Percentiles rank a stretch among this genome's conserved stretches.
These are phyloP conservation scores for Asterophora lycoperdoides DNA, from an alignment of 768 basidiomycete genomes.

Conservation along the genomic window DNA sequence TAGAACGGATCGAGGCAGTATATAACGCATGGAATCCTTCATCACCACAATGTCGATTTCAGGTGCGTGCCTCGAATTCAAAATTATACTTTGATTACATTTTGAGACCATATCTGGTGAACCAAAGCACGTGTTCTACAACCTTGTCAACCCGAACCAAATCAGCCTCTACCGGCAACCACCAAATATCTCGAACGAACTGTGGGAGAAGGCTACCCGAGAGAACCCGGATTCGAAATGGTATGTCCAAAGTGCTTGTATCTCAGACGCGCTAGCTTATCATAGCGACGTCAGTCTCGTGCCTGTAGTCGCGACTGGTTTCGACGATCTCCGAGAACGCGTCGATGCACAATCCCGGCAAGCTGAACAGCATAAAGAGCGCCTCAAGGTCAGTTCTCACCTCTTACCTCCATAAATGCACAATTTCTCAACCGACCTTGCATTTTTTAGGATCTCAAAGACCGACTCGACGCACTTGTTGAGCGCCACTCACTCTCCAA, in stretches of 20 bases:
- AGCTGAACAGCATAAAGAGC: conserved; percentile 62
- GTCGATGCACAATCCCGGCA: conserved; percentile 72
- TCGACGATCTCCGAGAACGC: conserved; percentile 75
- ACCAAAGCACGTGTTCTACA: conserved; percentile 75
- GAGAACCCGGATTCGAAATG: conserved; percentile 82
- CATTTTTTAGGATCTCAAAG: conserved; percentile 52
- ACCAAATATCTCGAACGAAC: conserved; percentile 63
- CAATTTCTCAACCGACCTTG: conserved; percentile 6
- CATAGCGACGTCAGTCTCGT: conserved; percentile 49
- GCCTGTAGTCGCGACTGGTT: conserved; percentile 75
- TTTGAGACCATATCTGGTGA: neutral
- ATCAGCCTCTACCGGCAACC: conserved; percentile 69
- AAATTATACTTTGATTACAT: neutral
- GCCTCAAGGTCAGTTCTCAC: conserved; percentile 43
- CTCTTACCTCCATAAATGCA: neutral
- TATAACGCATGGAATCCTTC: conserved; percentile 67
- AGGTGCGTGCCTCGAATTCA: conserved; percentile 41
- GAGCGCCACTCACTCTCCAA: conserved; percentile 65
- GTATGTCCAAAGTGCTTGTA: conserved; percentile 34
- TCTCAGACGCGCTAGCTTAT: neutral
- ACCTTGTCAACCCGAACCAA: conserved; percentile 68
- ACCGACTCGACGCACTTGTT: conserved; percentile 54
- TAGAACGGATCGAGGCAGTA: conserved; percentile 59
- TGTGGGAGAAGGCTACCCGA: conserved; percentile 75
- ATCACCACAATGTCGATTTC: conserved; percentile 72